Percentiles rank a stretch among this genome's conserved stretches.
Evolutionary conservation across 1,284 basidiomycete genomes (phyloP).

Genomic region (Sanguinoderma infundibulare): DNA sequence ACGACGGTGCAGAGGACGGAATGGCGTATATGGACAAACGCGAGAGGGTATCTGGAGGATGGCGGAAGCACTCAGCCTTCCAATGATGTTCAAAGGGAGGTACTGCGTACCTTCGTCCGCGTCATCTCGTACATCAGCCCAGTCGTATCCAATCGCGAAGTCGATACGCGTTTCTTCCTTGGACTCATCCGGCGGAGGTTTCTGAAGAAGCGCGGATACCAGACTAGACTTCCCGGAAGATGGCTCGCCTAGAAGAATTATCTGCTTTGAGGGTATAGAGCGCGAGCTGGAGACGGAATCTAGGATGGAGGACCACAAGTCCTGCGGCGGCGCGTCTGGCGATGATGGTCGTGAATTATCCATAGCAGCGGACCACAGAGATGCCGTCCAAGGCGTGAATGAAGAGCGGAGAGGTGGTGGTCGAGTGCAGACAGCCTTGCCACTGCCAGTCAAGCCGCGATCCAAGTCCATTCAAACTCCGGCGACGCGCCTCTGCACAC

Average conservation of each 20-base stretch:
- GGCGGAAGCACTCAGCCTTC: neutral
- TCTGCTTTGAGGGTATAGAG: conserved; percentile 85
- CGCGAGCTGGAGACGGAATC: conserved; percentile 86
- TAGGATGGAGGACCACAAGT: conserved; percentile 91
- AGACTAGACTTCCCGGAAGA: conserved; percentile 79
- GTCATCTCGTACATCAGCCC: conserved; percentile 84
- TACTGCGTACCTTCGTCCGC: conserved; percentile 79
- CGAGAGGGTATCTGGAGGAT: conserved; percentile 73
- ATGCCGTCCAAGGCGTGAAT: neutral
- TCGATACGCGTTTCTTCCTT: conserved; percentile 62
- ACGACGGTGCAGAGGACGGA: conserved; percentile 76
- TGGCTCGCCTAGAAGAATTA: conserved; percentile 81
- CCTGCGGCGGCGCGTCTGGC: conserved; percentile 73
- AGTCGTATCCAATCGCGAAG: conserved; percentile 88
- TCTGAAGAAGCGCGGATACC: conserved; percentile 72
- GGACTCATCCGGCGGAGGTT: conserved; percentile 54
- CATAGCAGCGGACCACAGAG: conserved; percentile 32
- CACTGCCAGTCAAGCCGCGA: conserved; percentile 6
- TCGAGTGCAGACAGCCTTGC: neutral
- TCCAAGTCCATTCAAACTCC: conserved; percentile 21
- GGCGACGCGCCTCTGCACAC: conserved; percentile 25
- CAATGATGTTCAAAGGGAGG: neutral
- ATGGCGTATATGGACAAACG: conserved; percentile 90
- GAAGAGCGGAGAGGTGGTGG: neutral
- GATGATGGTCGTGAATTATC: conserved; percentile 61